Evolutionary conservation across 768 basidiomycete genomes (phyloP).

Genomic region (Coprinopsis marcescibilis): DNA sequence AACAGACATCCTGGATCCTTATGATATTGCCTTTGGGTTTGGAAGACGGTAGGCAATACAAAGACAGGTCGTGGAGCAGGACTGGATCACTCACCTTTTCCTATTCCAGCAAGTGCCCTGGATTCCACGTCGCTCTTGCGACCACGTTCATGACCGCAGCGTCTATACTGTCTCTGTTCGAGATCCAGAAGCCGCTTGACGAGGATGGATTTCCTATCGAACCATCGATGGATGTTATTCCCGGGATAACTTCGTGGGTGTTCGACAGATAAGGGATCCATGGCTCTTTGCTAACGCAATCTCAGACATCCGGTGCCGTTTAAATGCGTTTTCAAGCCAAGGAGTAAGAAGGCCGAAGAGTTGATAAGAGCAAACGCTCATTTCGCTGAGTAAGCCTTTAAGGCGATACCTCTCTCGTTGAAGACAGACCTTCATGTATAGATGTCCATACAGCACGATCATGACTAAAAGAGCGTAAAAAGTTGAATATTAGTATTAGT

Average conservation of each 20-base stretch:
- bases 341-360: too few relatives aligned
- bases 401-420: too few relatives aligned
- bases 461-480: too few relatives aligned
- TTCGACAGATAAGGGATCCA: too few relatives aligned
- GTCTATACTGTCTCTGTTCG: constrained; percentile 7
- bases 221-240: neutral
- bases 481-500: too few relatives aligned
- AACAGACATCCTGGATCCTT: neutral
- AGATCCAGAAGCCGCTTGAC: constrained; percentile 8
- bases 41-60: neutral
- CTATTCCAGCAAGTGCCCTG: constrained; percentile 6
- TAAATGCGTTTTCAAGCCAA: neutral
- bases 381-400: too few relatives aligned
- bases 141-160: constrained; percentile 1
- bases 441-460: too few relatives aligned
- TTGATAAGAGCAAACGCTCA: too few relatives aligned
- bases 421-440: too few relatives aligned
- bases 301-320: neutral
- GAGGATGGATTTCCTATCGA: constrained; percentile 2
- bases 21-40: neutral
- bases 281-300: too few relatives aligned
- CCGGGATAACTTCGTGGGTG: neutral
- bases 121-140: neutral
- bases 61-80: too few relatives aligned
- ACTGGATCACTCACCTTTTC: too few relatives aligned